phyloP scores from a whole-genome alignment of 345 rosid species.

The Dovyalis caffra region DNA sequence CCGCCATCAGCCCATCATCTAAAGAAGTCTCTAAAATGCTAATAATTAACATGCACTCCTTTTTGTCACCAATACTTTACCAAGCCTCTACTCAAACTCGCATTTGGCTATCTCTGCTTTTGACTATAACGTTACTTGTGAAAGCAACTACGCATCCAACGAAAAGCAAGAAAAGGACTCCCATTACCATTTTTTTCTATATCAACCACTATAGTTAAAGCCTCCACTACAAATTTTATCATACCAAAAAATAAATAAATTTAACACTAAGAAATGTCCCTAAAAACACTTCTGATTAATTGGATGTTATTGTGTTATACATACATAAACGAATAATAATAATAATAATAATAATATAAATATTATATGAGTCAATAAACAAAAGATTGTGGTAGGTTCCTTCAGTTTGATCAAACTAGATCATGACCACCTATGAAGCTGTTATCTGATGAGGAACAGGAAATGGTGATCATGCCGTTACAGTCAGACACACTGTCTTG shows the following conservation, averaged over 20 bases:
- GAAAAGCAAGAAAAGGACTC: constrained; percentile 24
- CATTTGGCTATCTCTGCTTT: constrained; percentile 17
- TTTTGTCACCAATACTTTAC: constrained; percentile 39
- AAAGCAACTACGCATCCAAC: constrained; percentile 30
- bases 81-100: constrained; percentile 56
- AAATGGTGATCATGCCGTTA: constrained; percentile 52
- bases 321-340: constrained; percentile 35
- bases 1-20: not conserved
- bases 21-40: not conserved
- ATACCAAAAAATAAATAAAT: not conserved
- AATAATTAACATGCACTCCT: not conserved
- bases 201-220: not conserved
- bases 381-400: not conserved
- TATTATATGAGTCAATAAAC: not conserved
- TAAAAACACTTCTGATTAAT: constrained; percentile 16
- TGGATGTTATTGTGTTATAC: constrained; percentile 30
- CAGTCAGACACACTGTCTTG: constrained; percentile 93
- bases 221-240: not conserved
- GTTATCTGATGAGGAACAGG: constrained; percentile 65
- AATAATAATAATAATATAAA: constrained; percentile 3
- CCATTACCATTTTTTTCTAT: constrained; percentile 20
- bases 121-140: constrained; percentile 40
- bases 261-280: constrained; percentile 5
- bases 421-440: constrained; percentile 37
- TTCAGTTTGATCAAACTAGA: constrained; percentile 12